Base-by-base conservation (phyloP, 75 land plant genomes). In the Azolla pinnata region DNA sequence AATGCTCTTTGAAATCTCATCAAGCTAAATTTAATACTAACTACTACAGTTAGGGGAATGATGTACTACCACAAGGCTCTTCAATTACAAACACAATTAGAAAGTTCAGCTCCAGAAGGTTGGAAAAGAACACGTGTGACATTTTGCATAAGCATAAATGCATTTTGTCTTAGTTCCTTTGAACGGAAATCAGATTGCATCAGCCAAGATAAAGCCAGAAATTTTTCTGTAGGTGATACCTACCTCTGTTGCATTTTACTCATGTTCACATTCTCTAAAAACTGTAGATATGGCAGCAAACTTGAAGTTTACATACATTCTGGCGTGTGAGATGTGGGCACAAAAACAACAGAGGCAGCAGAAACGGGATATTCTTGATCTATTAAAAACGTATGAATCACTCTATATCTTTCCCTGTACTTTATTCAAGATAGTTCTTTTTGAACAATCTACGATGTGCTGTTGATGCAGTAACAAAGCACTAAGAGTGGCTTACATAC, bases 41-140 rank as follows among this genome's bases (percentile, higher is more conserved):
- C 12, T n/a, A n/a, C n/a, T 76, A 65, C 80, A 93, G 98, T 93
- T 75, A 81, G 98, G 49, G 98, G 98, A 7, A 93, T 93, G 98
- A 93, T 93, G 98, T 93, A 93, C 63, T 93, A 93, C 58, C 65
- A 86, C 47, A 89, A 72, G 62, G 98, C 98, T 40, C 75, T 93
- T 27, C 81, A 89, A 72, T 74, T 93, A 26, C 91, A 93, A 58
- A 75, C 83, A 21, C n/a, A n/a, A n/a, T n/a, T n/a, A n/a, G n/a
- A n/a, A n/a, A n/a, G n/a, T n/a, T n/a, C 38, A 24, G 73, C 66
- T 35, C 60, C 69, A 49, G 60, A 78, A 31, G 81, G 77, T 12
- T 86, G 69, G 56, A 79, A 83, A 27, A 56, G 77, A 23, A 80
- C 86, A 44, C 81, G 79, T 42, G 81, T 75, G 59, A 84, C 90